Base-by-base conservation (phyloP, 441 rosid genomes). In the Hura crepitans region DNA sequence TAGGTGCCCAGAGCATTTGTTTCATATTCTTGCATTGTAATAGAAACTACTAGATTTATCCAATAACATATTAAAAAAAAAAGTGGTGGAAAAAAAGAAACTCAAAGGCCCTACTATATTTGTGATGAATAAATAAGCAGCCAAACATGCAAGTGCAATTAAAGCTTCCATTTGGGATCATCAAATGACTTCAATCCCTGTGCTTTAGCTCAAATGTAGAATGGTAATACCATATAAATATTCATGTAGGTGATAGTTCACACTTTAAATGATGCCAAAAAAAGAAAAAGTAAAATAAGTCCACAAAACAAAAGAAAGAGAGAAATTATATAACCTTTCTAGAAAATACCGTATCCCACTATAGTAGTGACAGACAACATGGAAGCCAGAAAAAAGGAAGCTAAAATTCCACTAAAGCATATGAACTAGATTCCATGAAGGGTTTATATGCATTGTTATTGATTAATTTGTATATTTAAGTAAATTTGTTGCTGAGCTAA, bases 201-300 rank as follows among this genome's bases (percentile, higher is more conserved):
- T 18, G 22, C 39, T 13, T 55, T 37, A 33, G 18, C 33, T 42
- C 25, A 27, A 55, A 30, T 20, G 42, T 46, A 33, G 30, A 15
- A 13, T 17, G 39, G 43, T 55, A 31, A 37, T n/a, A 56, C 10
- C 58, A 31, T 33, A n/a, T n/a, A n/a, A n/a, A n/a, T n/a, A 74
- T 46, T 71, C 68, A 60, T 73, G 70, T 5, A 72, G 62, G 47
- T 23, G 42, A 25, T 46, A 8, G 10, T 35, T 18, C 5, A 62
- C 6, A 62, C n/a, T 62, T 62, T 42, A 42, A 42, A 42, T 42
- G 14, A 22, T 17, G 23, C 65, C 50, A 62, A 14, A 50, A 42
- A 62, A 61, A 39, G 10, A 20, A 18, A n/a, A 20, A 35, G n/a
- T 8, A 1, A 58, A 33, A 33, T 59, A 18, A 33, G 10, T 39